Evolutionary conservation across 1,284 basidiomycete species (phyloP), one percentile per base, ranked within the genome.

Genomic region (Pseudozyma pruni): DNA sequence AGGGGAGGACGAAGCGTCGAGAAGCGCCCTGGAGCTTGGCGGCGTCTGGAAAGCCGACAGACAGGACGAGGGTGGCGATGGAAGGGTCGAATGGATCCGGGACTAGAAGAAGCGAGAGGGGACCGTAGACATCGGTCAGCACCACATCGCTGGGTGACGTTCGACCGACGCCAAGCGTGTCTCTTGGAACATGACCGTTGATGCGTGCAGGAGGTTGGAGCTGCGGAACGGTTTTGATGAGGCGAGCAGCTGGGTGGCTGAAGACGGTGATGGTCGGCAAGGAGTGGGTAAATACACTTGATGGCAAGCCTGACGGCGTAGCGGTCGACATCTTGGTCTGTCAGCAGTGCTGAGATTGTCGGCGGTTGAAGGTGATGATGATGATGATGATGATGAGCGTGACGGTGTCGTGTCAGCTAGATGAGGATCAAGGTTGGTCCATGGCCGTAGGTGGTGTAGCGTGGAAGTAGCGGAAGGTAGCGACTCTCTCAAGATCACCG

Each of bases 211-310:
- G 60, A 17, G 60, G 50, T 10, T 50, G 45, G 1, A 63, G 45
- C 13, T 55, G 62, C 13, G 72, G 68, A 6, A 75, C 39, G 0
- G 66, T 60, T 33, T 75, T 75, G 58, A 71, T 34, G 33, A 75
- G 59, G 27, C 73, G 55, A 23, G 66, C 71, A 10, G 61, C 57
- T 16, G 57, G 57, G 39, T 73, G 68, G 16, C 31, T 49, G 41
- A 75, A 75, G 45, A 75, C 31, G 34, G 68, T 56, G 47, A 67
- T 35, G 17, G 52, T 48, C 4, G 63, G 56, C n/a, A 67, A 39
- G 8, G 62, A 54, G 43, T 56, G 55, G 16, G 42, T 27, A 5
- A 9, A 38, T 3, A n/a, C 22, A 16, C 42, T 16, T 11, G 19
- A 48, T 14, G 37, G 14, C 5, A 23, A 4, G 11, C 20, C 14